Evolutionary conservation across 495 filamentous ascomycete species (phyloP).

Genomic region (Aspergillus hancockii): DNA sequence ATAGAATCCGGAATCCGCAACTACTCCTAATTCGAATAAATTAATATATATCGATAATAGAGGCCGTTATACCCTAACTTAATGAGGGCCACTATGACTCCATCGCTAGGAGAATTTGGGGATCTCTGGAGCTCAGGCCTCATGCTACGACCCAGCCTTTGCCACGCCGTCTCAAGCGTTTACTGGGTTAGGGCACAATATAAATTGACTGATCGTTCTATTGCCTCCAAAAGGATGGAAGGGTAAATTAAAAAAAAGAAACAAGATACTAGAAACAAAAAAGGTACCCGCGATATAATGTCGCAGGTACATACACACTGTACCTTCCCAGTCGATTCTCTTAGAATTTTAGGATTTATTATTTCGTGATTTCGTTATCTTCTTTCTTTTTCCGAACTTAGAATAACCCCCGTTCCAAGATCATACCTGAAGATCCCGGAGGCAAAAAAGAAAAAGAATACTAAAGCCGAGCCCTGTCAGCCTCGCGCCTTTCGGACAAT

Average conservation of each 20-base stretch:
- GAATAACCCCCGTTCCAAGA: background rate
- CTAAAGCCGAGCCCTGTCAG: conserved; percentile 2
- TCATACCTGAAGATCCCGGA: conserved; percentile 6
- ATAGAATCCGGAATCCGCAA: background rate
- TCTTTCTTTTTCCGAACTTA: background rate
- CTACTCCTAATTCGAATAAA: background rate
- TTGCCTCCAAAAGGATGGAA: background rate
- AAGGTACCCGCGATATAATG: background rate
- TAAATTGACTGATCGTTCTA: background rate
- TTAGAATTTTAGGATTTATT: background rate
- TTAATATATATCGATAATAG: conserved; percentile 1
- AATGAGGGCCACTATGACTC: conserved; percentile 1
- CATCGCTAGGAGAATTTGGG: conserved; percentile 8
- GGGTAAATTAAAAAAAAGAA: background rate
- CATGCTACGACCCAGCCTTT: conserved; percentile 12
- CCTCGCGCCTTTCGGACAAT: background rate
- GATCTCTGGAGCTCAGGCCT: conserved; percentile 18
- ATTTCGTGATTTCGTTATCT: background rate
- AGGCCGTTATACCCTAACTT: conserved; percentile 9
- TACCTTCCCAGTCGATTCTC: background rate
- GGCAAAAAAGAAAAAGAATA: conserved; percentile 6
- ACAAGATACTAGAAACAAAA: background rate
- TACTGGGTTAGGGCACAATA: background rate
- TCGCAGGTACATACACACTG: background rate
- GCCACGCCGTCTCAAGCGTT: conserved; percentile 10